phyloP scores from a whole-genome alignment of 768 basidiomycete species.

The Xanthoconium purpureum region DNA sequence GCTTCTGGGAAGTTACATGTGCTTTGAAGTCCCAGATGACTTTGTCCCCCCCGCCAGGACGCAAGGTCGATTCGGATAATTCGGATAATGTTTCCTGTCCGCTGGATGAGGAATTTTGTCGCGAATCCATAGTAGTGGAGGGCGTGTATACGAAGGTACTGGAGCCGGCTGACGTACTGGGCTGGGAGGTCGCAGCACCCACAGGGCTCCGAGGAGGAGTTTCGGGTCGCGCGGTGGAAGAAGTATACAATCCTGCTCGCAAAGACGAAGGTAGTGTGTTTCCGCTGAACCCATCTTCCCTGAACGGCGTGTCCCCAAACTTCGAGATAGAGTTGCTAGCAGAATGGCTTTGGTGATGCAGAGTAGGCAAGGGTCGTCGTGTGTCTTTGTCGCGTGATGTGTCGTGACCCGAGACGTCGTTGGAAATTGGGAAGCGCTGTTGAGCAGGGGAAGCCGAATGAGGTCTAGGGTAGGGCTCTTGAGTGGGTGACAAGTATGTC shows the following conservation, averaged over 20 bases:
- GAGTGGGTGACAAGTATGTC: constrained; percentile 41
- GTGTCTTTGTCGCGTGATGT: constrained; percentile 27
- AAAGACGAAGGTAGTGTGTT: constrained; percentile 24
- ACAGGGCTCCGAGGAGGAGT: constrained; percentile 64
- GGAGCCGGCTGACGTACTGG: constrained; percentile 34
- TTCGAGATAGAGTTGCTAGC: constrained; percentile 26
- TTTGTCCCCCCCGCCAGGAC: constrained; percentile 32
- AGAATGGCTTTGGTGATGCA: constrained; percentile 29
- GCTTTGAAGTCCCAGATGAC: constrained; percentile 29
- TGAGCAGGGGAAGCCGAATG: constrained; percentile 50
- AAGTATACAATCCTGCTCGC: constrained; percentile 27
- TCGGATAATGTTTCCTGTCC: constrained; percentile 34
- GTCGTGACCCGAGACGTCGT: constrained; percentile 19
- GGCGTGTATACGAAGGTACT: constrained; percentile 24
- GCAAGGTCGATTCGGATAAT: constrained; percentile 33
- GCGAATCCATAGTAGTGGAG: constrained; percentile 26
- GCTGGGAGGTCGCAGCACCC: constrained; percentile 47
- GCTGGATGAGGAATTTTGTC: constrained; percentile 26
- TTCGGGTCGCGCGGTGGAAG: constrained; percentile 34
- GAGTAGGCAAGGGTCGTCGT: constrained; percentile 25
- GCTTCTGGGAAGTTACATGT: constrained; percentile 15
- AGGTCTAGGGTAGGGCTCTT: constrained; percentile 62
- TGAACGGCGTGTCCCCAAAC: constrained; percentile 31
- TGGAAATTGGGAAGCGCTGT: constrained; percentile 25
- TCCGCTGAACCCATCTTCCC: constrained; percentile 28